These are phyloP conservation scores for Melastoma candidum DNA, from an alignment of 441 rosid genomes.

Conservation along the genomic window DNA sequence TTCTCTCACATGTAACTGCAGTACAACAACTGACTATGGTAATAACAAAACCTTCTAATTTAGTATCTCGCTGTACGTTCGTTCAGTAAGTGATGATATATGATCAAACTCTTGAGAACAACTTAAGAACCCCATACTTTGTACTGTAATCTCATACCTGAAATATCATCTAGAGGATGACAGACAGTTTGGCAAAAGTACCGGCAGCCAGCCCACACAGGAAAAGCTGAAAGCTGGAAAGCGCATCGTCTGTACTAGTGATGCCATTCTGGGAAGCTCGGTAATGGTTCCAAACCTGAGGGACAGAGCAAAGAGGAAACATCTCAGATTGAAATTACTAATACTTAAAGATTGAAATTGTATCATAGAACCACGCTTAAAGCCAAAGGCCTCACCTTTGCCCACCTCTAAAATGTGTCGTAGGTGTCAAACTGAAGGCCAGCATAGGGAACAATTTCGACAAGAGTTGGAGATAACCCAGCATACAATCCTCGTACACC, in stretches of 20 bases:
- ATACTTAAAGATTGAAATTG: too few species aligned
- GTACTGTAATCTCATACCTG: slow-evolving; percentile 38
- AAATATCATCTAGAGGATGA: slow-evolving; percentile 96
- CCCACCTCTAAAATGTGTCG: slow-evolving; percentile 86
- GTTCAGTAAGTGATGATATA: too few species aligned
- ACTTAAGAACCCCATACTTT: too few species aligned
- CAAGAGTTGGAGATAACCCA: slow-evolving; percentile 88
- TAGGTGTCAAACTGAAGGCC: slow-evolving; percentile 97
- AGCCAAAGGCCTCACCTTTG: slow-evolving; percentile 33
- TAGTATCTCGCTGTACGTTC: too few species aligned
- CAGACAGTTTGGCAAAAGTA: slow-evolving; percentile 95
- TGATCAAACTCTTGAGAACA: too few species aligned
- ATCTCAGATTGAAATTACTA: too few species aligned
- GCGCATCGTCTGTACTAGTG: slow-evolving; percentile 25
- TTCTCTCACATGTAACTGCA: too few species aligned
- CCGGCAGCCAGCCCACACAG: slow-evolving; percentile 90
- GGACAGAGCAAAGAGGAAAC: neutral
- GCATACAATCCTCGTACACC: slow-evolving; percentile 54
- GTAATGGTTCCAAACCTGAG: slow-evolving; percentile 61
- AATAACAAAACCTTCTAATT: too few species aligned
- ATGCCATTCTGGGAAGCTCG: slow-evolving; percentile 29
- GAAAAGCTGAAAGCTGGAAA: slow-evolving; percentile 76
- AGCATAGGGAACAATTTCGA: slow-evolving; percentile 94
- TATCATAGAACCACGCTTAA: neutral
- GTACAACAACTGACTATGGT: too few species aligned